Evolutionary conservation across 305 asterid genomes (phyloP).

Genomic region (Coffea humblotiana): DNA sequence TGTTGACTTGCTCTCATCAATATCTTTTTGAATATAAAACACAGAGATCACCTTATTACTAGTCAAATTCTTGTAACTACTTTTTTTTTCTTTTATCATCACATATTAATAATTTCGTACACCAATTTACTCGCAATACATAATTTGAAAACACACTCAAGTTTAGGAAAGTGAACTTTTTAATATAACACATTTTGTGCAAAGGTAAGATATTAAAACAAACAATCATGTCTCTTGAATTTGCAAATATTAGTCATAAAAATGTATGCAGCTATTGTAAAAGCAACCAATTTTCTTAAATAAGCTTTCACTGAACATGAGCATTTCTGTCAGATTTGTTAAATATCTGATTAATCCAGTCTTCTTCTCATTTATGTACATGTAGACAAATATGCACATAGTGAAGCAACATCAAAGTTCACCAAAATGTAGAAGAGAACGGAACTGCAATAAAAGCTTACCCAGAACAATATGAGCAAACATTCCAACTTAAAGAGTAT

Average conservation of each 20-base stretch:
- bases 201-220: neutral
- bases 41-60: neutral
- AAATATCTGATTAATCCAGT: neutral
- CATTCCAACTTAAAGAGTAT: neutral
- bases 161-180: neutral
- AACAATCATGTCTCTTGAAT: neutral
- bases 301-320: neutral
- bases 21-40: no score
- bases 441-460: neutral
- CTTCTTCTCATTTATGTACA: neutral
- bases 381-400: neutral
- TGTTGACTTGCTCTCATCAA: no score
- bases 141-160: no score
- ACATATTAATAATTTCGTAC: neutral
- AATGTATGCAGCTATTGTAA: neutral
- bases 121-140: neutral
- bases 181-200: neutral
- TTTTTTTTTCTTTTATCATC: neutral
- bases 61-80: neutral
- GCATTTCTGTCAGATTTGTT: neutral
- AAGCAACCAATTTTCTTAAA: neutral
- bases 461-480: neutral
- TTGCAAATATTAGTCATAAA: neutral
- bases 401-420: neutral
- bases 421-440: neutral